Percentiles rank a stretch among this genome's conserved stretches.
These are phyloP conservation scores for Cercophora sp. DNA, from an alignment of 495 filamentous ascomycete genomes.

Conservation along the genomic window DNA sequence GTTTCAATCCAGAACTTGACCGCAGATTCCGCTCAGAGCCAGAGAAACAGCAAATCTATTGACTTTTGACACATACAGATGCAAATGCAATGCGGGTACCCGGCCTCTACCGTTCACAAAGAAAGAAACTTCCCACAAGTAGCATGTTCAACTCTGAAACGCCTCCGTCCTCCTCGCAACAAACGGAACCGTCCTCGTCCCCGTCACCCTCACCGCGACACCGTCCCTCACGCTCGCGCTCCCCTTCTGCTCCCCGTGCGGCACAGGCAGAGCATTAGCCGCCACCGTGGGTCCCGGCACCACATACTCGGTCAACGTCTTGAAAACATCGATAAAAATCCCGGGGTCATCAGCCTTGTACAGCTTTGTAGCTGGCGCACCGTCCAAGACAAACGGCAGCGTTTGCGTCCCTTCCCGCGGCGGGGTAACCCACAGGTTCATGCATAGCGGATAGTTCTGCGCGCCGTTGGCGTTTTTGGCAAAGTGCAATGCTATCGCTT, in stretches of 20 bases:
- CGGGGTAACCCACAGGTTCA: constrained; percentile 46
- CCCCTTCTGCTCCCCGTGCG: constrained; percentile 8
- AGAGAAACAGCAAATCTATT: too few relatives aligned
- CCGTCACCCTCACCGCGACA: constrained; percentile 23
- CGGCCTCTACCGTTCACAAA: too few relatives aligned
- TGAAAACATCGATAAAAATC: constrained; percentile 38
- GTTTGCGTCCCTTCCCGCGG: neutral
- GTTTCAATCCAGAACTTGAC: too few relatives aligned
- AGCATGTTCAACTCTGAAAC: too few relatives aligned
- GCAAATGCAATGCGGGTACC: too few relatives aligned
- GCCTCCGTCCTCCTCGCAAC: neutral
- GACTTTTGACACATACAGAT: too few relatives aligned
- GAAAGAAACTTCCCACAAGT: too few relatives aligned
- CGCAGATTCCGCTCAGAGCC: too few relatives aligned
- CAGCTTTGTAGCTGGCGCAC: constrained; percentile 26
- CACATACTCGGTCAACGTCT: constrained; percentile 43
- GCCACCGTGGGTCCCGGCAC: constrained; percentile 52
- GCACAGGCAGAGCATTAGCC: constrained; percentile 28
- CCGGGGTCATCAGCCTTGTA: constrained; percentile 36
- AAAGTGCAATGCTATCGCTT: constrained; percentile 70
- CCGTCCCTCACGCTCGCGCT: constrained; percentile 16
- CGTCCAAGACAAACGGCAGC: constrained; percentile 41
- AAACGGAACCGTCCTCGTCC: constrained; percentile 19
- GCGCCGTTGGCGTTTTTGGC: constrained; percentile 54
- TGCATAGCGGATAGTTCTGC: constrained; percentile 71